Evolutionary conservation across 1,139 yeast species (phyloP), one percentile per base, ranked within the genome.

Genomic region (Blastobotrys arbuscula): DNA sequence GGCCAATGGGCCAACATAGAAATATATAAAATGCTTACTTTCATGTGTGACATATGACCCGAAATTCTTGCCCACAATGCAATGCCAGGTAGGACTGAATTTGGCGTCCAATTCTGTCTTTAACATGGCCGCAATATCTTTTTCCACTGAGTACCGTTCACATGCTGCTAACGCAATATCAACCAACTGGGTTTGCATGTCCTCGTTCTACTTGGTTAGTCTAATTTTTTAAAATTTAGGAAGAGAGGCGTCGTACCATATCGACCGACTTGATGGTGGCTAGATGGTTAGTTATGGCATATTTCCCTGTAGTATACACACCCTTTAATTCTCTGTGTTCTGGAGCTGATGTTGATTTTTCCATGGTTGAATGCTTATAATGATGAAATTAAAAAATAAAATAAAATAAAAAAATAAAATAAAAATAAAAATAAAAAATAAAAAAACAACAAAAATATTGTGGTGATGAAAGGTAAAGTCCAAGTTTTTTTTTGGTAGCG

Each of bases 61-160:
- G 68, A 92, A 92, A 61, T 85, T 85, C 66, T 82, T 81, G 28
- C 98, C 99, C 47, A 89, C 97, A 51, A 92, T 80, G 28, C 89
- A 94, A 65, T 92, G 97, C 98, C 98, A 92, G 21, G 95, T 81
- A 41, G 84, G 79, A 1, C 96, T 96, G 59, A 76, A 84, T 51
- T 68, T 65, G 39, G 72, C 68, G 62, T 84, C 90, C 57, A 82
- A 65, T 57, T 83, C 88, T 62, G 85, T 86, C 71, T 92, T 92
- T 55, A 90, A 72, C 54, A 72, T 76, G 0, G 88, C 81, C 15
- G 98, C 97, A 42, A 88, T 75, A 55, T 90, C 97, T 56, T 70
- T 70, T 48, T 74, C 76, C 33, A 75, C 64, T 2, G 86, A 80
- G 53, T 76, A 78, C 49, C 72, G 66, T 10, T 83, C 75, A 53